Conservation (phyloP, 1,139 yeast species). For the Fermentozyma sake region DNA sequence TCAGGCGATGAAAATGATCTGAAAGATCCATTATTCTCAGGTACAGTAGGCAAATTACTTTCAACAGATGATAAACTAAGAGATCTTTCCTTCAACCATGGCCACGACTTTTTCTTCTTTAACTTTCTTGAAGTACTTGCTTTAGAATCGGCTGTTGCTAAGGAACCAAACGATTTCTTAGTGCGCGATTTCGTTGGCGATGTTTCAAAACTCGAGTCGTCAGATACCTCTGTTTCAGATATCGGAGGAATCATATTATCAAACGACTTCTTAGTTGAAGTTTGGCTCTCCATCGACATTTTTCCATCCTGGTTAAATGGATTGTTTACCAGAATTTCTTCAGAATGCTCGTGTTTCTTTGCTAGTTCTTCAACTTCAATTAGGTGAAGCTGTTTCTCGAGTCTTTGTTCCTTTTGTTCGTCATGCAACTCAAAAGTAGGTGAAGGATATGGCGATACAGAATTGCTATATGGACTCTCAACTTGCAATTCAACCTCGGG, state of each 20-base stretch:
- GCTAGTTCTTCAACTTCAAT: conserved; percentile 4
- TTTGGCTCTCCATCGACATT: conserved; percentile 1
- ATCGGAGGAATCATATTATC: conserved; percentile 7
- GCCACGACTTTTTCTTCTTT: conserved; percentile 38
- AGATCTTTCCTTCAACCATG: conserved; percentile 37
- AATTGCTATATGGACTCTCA: conserved; percentile 1
- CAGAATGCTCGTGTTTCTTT: conserved; percentile 1
- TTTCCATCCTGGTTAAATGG: conserved; percentile 1
- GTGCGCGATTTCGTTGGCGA: conserved; percentile 13
- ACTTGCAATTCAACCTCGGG: no score
- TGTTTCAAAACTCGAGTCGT: conserved; percentile 12
- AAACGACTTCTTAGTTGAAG: conserved; percentile 1
- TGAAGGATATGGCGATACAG: conserved; percentile 8
- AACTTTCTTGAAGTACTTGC: conserved; percentile 16
- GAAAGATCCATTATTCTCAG: conserved; percentile 16
- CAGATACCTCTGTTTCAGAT: conserved; percentile 8
- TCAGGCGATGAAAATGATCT: conserved; percentile 39
- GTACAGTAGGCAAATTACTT: conserved; percentile 17
- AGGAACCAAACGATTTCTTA: conserved; percentile 21
- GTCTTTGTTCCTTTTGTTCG: conserved; percentile 2
- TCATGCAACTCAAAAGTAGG: conserved; percentile 5
- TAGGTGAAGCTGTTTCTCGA: conserved; percentile 3
- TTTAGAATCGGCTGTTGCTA: conserved; percentile 4
- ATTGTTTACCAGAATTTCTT: conserved; percentile 1
- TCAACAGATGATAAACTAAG: conserved; percentile 27